A percentile compares a stretch with the other conserved stretches of the same genome.
phyloP scores from a whole-genome alignment of 2,329 filamentous ascomycete genomes.

The Cladorrhinum sp. region DNA sequence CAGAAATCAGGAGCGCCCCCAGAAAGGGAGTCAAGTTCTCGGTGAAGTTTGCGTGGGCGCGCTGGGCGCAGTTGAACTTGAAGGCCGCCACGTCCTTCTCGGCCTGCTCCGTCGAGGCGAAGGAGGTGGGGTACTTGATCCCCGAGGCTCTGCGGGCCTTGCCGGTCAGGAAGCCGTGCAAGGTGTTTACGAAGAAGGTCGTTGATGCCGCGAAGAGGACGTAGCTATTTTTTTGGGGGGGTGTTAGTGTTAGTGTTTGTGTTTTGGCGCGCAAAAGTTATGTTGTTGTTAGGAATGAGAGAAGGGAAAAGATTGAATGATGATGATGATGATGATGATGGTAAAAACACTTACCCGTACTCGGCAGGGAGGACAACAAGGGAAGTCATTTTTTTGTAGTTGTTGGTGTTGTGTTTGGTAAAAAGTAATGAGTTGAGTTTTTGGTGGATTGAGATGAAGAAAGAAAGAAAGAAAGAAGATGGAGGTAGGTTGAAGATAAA shows the following conservation, averaged over 20 bases:
- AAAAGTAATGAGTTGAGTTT: not conserved
- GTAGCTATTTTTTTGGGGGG: conserved; percentile 45
- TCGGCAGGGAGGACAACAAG: conserved; percentile 45
- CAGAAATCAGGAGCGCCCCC: conserved; percentile 52
- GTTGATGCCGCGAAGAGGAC: conserved; percentile 57
- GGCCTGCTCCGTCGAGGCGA: conserved; percentile 53
- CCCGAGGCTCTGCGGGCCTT: conserved; percentile 50
- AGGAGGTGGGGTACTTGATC: conserved; percentile 56
- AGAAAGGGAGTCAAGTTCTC: conserved; percentile 59
- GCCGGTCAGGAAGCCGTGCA: conserved; percentile 49
- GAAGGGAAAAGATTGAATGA: too few relatives aligned
- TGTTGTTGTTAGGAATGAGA: not conserved
- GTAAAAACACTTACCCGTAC: conserved; percentile 46
- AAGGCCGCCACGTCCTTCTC: conserved; percentile 53
- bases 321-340: too few relatives aligned
- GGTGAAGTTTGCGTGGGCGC: conserved; percentile 61
- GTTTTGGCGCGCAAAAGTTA: not conserved
- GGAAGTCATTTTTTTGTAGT: conserved; percentile 38
- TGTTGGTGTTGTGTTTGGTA: not conserved
- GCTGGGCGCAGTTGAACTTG: conserved; percentile 64
- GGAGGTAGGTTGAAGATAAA: not conserved
- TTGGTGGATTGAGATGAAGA: not conserved
- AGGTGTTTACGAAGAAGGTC: conserved; percentile 56
- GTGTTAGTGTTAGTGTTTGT: not conserved
- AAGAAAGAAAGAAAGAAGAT: not conserved